These are phyloP conservation scores for Eucalyptus lansdowneana DNA, from an alignment of 345 rosid species.

Conservation along the genomic window DNA sequence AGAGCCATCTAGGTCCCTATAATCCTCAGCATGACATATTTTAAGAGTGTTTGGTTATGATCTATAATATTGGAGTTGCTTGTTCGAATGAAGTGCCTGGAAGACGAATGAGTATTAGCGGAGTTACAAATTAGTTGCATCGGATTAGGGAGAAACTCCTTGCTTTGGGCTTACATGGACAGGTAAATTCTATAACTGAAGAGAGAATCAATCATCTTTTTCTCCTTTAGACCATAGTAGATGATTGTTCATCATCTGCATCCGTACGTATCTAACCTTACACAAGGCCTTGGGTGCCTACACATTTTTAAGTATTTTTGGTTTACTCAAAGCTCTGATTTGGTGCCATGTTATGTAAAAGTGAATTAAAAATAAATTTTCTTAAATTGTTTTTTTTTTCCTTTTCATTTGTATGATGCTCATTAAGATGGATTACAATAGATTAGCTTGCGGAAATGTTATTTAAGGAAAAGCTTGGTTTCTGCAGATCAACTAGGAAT, in stretches of 20 bases:
- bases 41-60: not conserved
- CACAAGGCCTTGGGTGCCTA: not conserved
- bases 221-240: no score
- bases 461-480: no score
- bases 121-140: not conserved
- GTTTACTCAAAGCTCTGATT: not conserved
- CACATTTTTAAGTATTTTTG: not conserved
- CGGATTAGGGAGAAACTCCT: not conserved
- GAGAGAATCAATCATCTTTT: not conserved
- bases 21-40: not conserved
- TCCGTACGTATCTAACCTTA: not conserved
- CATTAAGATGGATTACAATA: accelerated
- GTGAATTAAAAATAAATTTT: no score
- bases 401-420: no score
- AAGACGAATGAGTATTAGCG: not conserved
- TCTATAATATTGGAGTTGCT: not conserved
- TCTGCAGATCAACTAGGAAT: no score
- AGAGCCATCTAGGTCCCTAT: not conserved
- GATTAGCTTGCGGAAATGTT: accelerated
- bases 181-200: not conserved
- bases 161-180: not conserved
- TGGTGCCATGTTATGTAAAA: not conserved
- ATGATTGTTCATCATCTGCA: not conserved
- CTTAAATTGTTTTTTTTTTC: no score
- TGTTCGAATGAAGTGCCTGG: not conserved